Evolutionary conservation across 2,329 filamentous ascomycete species (phyloP).

Genomic region (Dactylellina cionopaga): DNA sequence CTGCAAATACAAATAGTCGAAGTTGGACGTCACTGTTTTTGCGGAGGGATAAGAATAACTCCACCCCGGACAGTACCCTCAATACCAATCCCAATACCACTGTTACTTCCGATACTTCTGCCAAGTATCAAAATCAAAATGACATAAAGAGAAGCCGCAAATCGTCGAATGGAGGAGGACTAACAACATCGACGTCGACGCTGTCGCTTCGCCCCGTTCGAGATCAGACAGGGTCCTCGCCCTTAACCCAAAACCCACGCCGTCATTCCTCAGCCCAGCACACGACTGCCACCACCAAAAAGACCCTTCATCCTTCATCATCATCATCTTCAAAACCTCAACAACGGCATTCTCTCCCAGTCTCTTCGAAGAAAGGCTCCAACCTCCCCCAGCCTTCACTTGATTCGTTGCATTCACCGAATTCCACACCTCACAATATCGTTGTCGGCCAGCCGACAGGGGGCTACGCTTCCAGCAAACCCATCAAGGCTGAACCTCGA

Average conservation of each 20-base stretch:
- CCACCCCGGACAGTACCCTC: slow-evolving; percentile 9
- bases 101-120: too few relatives aligned
- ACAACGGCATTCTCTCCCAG: slow-evolving; percentile 25
- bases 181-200: slow-evolving; percentile 25
- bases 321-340: neutral
- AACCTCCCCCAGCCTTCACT: slow-evolving; percentile 20
- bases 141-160: slow-evolving; percentile 11
- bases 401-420: slow-evolving; percentile 12
- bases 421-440: slow-evolving; percentile 10
- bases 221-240: slow-evolving; percentile 43
- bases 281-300: slow-evolving; percentile 10
- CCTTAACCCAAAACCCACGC: slow-evolving; percentile 26
- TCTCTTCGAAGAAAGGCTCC: slow-evolving; percentile 24
- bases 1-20: slow-evolving; percentile 37
- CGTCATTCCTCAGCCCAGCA: slow-evolving; percentile 38
- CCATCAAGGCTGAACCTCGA: slow-evolving; percentile 37
- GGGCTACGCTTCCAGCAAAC: slow-evolving; percentile 48
- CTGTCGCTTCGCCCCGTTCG: slow-evolving; percentile 35
- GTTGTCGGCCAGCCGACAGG: slow-evolving; percentile 44
- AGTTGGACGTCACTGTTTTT: slow-evolving; percentile 48
- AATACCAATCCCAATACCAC: neutral
- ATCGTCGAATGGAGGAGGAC: neutral
- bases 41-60: slow-evolving; percentile 21
- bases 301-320: neutral
- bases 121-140: too few relatives aligned